Percentiles rank a stretch among this genome's conserved stretches.
Conservation (phyloP, 192 early-diverging fungal genomes). For the Backusella westeae region DNA sequence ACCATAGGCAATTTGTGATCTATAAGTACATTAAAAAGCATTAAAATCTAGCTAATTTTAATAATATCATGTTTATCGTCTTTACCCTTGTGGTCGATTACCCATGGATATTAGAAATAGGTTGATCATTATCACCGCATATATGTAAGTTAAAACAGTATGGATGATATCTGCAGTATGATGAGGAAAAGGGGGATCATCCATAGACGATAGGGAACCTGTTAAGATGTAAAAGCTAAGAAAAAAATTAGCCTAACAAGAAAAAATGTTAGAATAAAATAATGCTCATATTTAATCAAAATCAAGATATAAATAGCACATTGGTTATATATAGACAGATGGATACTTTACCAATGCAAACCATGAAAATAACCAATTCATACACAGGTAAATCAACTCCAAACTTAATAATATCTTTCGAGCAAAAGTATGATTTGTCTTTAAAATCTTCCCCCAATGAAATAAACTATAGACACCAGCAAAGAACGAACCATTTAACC, state of each 20-base stretch:
- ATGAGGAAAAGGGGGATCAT: slow-evolving; percentile 32
- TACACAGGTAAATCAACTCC: slow-evolving; percentile 77
- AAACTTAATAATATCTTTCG: slow-evolving; percentile 73
- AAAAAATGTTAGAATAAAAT: background rate
- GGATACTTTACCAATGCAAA: slow-evolving; percentile 64
- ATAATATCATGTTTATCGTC: background rate
- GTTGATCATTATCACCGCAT: slow-evolving; percentile 67
- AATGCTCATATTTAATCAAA: background rate
- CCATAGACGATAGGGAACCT: slow-evolving; percentile 29
- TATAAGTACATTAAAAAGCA: background rate
- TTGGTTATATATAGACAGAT: background rate
- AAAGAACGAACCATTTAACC: slow-evolving; percentile 67
- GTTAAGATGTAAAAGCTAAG: slow-evolving; percentile 53
- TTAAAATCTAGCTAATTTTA: background rate
- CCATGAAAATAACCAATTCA: slow-evolving; percentile 88
- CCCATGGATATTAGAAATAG: slow-evolving; percentile 89
- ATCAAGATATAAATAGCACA: background rate
- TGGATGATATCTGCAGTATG: slow-evolving; percentile 37
- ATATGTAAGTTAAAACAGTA: slow-evolving; percentile 43
- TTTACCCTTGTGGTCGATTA: slow-evolving; percentile 87
- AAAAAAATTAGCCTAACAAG: slow-evolving; percentile 62
- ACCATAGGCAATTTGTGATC: slow-evolving; percentile 69
- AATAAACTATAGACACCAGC: slow-evolving; percentile 66
- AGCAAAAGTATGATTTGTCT: slow-evolving; percentile 61
- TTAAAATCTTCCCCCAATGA: slow-evolving; percentile 60